A percentile compares a stretch with the other conserved stretches of the same genome.
These are phyloP conservation scores for Naganishia onofrii DNA, from an alignment of 768 basidiomycete genomes.

Conservation along the genomic window DNA sequence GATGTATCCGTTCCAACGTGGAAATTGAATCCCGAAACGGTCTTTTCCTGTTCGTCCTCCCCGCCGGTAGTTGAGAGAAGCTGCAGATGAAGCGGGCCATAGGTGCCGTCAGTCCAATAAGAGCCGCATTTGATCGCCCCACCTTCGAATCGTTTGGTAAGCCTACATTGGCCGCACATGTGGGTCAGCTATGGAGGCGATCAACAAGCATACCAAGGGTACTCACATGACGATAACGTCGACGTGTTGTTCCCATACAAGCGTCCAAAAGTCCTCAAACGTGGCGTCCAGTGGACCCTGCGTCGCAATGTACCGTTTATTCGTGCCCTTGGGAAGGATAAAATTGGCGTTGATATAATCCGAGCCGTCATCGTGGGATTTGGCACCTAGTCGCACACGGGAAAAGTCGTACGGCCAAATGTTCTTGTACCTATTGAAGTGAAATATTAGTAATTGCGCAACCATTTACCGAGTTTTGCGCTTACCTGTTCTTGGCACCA, in stretches of 20 bases:
- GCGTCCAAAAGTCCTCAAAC: slow-evolving; percentile 90
- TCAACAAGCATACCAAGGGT: not conserved
- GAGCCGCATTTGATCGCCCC: slow-evolving; percentile 83
- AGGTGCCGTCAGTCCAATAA: slow-evolving; percentile 69
- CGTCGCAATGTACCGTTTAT: slow-evolving; percentile 84
- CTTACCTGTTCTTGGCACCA: slow-evolving; percentile 84
- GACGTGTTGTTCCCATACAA: slow-evolving; percentile 91
- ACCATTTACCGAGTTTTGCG: slow-evolving; percentile 20
- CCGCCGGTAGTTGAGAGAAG: slow-evolving; percentile 58
- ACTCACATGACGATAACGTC: slow-evolving; percentile 84
- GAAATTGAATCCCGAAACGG: slow-evolving; percentile 56
- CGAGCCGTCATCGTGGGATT: slow-evolving; percentile 58
- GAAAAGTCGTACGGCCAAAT: slow-evolving; percentile 97
- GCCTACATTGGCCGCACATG: slow-evolving; percentile 41
- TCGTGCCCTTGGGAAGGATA: slow-evolving; percentile 80
- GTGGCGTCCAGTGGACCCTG: slow-evolving; percentile 90
- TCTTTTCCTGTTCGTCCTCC: slow-evolving; percentile 49
- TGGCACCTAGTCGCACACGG: slow-evolving; percentile 67
- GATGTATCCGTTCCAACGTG: slow-evolving; percentile 39
- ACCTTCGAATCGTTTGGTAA: slow-evolving; percentile 87
- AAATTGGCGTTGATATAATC: slow-evolving; percentile 96
- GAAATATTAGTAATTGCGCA: not conserved
- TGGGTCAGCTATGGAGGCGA: not conserved
- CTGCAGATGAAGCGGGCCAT: slow-evolving; percentile 69
- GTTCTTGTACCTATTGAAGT: slow-evolving; percentile 70